Percentiles rank a stretch among this genome's conserved stretches.
Conservation (phyloP, 2,329 filamentous ascomycete species). For the Elsinoe arachidis region DNA sequence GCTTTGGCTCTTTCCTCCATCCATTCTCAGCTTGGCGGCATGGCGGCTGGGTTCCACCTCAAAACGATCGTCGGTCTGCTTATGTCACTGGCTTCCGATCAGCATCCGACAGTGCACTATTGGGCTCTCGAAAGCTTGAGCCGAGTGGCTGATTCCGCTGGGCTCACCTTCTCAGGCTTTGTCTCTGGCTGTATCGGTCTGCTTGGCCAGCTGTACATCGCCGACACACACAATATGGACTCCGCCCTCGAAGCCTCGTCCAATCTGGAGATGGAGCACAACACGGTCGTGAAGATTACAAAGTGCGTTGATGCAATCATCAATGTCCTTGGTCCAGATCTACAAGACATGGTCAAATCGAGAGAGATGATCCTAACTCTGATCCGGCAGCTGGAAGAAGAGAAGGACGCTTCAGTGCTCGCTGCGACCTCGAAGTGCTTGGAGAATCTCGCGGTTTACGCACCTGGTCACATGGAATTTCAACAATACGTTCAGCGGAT, state of each 20-base stretch:
- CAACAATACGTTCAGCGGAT: constrained; percentile 71
- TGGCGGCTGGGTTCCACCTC: constrained; percentile 92
- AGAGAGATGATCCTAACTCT: constrained; percentile 84
- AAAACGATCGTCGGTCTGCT: constrained; percentile 96
- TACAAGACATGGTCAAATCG: constrained; percentile 88
- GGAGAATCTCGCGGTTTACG: constrained; percentile 87
- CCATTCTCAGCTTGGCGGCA: constrained; percentile 89
- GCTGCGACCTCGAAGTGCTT: constrained; percentile 72
- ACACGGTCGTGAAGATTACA: constrained; percentile 73
- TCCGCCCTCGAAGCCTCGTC: constrained; percentile 71
- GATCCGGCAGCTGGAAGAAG: constrained; percentile 65
- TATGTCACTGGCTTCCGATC: constrained; percentile 95
- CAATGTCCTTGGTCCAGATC: constrained; percentile 88
- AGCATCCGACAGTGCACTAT: constrained; percentile 89
- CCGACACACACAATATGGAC: constrained; percentile 84
- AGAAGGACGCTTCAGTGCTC: constrained; percentile 64
- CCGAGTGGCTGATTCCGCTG: constrained; percentile 81
- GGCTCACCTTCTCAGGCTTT: constrained; percentile 82
- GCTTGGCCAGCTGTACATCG: constrained; percentile 84
- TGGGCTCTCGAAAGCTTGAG: constrained; percentile 89
- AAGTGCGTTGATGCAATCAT: constrained; percentile 91
- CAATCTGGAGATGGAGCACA: constrained; percentile 78
- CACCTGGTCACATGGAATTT: constrained; percentile 79
- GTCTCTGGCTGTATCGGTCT: constrained; percentile 87
- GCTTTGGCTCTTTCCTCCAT: constrained; percentile 90